These are phyloP conservation scores for Cordyceps militaris DNA, from an alignment of 2,329 filamentous ascomycete genomes.

Conservation along the genomic window DNA sequence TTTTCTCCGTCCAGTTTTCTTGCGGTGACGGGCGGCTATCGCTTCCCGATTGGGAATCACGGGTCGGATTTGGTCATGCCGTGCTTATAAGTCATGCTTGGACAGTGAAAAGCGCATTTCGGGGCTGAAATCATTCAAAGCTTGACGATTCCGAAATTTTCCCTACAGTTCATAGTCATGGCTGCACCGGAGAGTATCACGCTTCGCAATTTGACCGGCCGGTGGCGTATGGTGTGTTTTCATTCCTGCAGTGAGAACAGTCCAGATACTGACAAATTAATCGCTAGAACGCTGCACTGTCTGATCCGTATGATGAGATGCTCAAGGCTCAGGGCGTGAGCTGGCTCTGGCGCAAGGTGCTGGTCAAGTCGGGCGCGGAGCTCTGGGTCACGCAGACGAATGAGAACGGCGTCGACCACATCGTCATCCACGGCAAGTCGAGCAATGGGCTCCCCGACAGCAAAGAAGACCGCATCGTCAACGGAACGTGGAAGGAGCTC, in stretches of 20 bases:
- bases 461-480: neutral
- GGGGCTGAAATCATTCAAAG: too few relatives aligned
- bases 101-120: too few relatives aligned
- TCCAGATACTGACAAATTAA: neutral
- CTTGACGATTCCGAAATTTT: too few relatives aligned
- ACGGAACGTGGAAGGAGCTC: neutral
- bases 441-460: constrained; percentile 1
- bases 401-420: neutral
- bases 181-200: neutral
- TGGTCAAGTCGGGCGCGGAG: neutral
- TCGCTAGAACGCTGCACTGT: neutral
- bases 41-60: too few relatives aligned
- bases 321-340: neutral
- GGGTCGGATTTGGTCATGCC: too few relatives aligned
- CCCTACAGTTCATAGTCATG: neutral
- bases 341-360: constrained; percentile 4
- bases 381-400: neutral
- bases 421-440: neutral
- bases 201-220: neutral
- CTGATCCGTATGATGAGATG: constrained; percentile 4
- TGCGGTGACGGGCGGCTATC: too few relatives aligned
- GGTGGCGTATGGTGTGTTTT: neutral
- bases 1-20: too few relatives aligned
- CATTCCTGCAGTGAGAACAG: neutral
- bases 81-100: too few relatives aligned